Evolutionary conservation across 2,329 filamentous ascomycete genomes (phyloP).

Genomic region (Arthrobotrys pseudoclavata): DNA sequence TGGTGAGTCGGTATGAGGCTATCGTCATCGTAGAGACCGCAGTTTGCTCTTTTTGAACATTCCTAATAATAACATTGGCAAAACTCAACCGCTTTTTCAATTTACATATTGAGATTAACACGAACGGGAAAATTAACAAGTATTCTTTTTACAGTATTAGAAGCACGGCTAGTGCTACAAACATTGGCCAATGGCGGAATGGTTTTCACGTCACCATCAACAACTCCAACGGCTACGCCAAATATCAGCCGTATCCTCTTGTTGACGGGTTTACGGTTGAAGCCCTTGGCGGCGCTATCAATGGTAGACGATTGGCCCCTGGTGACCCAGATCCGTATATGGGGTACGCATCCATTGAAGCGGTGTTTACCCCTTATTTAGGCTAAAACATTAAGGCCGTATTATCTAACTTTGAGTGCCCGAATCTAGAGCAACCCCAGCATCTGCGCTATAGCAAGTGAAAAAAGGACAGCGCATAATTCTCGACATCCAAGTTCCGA

Average conservation of each 20-base stretch:
- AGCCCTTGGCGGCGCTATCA: slow-evolving; percentile 22
- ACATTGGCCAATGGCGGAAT: slow-evolving; percentile 24
- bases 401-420: neutral
- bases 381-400: neutral
- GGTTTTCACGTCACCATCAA: slow-evolving; percentile 21
- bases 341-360: slow-evolving; percentile 22
- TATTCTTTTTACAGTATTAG: slow-evolving; percentile 23
- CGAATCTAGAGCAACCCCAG: slow-evolving; percentile 26
- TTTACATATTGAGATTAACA: slow-evolving; percentile 28
- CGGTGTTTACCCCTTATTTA: neutral
- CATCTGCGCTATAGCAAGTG: slow-evolving; percentile 30
- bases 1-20: neutral
- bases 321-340: slow-evolving; percentile 39
- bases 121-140: slow-evolving; percentile 23
- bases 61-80: neutral
- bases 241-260: slow-evolving; percentile 8
- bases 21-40: neutral
- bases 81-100: slow-evolving; percentile 34
- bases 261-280: slow-evolving; percentile 20
- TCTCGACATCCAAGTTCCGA: slow-evolving; percentile 18
- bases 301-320: slow-evolving; percentile 27
- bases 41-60: neutral
- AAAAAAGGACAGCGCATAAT: slow-evolving; percentile 29
- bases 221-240: slow-evolving; percentile 37
- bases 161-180: slow-evolving; percentile 24